Percentiles rank a stretch among this genome's conserved stretches.
These are phyloP conservation scores for Sarcomyxa edulis DNA, from an alignment of 768 basidiomycete species.

Conservation along the genomic window DNA sequence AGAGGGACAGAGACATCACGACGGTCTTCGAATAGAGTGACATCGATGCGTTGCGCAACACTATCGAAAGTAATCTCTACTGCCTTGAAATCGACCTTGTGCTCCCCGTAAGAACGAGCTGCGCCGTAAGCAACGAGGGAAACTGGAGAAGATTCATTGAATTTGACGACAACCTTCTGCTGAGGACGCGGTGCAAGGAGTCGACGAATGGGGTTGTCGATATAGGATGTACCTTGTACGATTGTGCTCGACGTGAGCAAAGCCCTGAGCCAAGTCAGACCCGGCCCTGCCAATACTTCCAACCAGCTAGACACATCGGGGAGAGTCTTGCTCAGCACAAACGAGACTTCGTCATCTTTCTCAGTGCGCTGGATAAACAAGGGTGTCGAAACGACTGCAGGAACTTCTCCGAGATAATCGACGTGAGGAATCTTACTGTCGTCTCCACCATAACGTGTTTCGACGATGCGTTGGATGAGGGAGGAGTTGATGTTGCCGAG, in stretches of 20 bases:
- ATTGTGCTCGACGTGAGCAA: slow-evolving; percentile 76
- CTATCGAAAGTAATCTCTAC: slow-evolving; percentile 63
- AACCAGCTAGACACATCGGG: slow-evolving; percentile 77
- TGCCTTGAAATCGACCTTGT: slow-evolving; percentile 76
- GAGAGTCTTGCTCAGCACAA: slow-evolving; percentile 42
- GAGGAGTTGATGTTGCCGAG: slow-evolving; percentile 80
- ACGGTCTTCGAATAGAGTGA: slow-evolving; percentile 84
- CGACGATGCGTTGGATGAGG: slow-evolving; percentile 75
- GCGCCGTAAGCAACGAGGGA: slow-evolving; percentile 70
- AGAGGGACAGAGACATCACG: slow-evolving; percentile 74
- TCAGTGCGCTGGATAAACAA: slow-evolving; percentile 35
- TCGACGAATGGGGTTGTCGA: slow-evolving; percentile 86
- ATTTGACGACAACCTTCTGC: slow-evolving; percentile 70
- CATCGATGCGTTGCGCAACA: slow-evolving; percentile 50
- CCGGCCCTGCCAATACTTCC: slow-evolving; percentile 74
- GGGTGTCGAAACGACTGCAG: slow-evolving; percentile 22
- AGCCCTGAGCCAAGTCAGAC: slow-evolving; percentile 83
- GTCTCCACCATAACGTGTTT: slow-evolving; percentile 75
- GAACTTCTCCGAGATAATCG: slow-evolving; percentile 70
- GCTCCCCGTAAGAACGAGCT: slow-evolving; percentile 74
- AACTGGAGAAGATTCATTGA: slow-evolving; percentile 37
- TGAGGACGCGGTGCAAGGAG: slow-evolving; percentile 76
- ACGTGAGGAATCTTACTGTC: slow-evolving; percentile 66
- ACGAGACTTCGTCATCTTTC: slow-evolving; percentile 37
- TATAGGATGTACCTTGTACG: slow-evolving; percentile 80